Conservation (phyloP, 345 rosid genomes). For the Boechera divaricarpa region DNA sequence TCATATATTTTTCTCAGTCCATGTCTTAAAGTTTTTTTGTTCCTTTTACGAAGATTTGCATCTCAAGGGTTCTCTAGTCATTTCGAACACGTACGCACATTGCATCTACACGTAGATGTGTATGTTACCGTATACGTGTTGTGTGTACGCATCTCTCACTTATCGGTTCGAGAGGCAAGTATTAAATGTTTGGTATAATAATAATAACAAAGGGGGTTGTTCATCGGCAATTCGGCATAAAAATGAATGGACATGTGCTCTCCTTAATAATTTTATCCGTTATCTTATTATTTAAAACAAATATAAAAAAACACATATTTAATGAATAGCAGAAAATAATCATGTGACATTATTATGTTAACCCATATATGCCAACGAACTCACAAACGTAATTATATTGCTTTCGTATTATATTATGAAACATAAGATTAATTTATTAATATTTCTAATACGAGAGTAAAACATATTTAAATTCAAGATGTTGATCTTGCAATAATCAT, state of each 20-base stretch:
- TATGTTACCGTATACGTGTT: conserved; percentile 27
- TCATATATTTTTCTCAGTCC: background rate
- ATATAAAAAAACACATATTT: background rate
- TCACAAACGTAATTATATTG: conserved; percentile 2
- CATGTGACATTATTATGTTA: conserved; percentile 34
- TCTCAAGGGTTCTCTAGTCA: conserved; percentile 16
- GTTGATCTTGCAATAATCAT: too few species aligned
- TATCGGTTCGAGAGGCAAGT: conserved; percentile 24
- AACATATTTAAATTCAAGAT: too few species aligned
- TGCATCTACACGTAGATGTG: conserved; percentile 33
- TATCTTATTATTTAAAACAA: background rate
- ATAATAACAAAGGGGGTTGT: conserved; percentile 12
- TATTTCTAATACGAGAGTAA: background rate
- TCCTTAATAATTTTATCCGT: conserved; percentile 21
- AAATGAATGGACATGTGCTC: conserved; percentile 41
- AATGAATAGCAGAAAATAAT: conserved; percentile 5
- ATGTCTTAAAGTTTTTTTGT: background rate
- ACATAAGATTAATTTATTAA: background rate
- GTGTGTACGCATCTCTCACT: conserved; percentile 26
- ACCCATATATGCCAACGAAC: conserved; percentile 32
- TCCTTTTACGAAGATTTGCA: conserved; percentile 3
- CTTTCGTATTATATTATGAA: background rate
- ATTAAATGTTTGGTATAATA: conserved; percentile 35
- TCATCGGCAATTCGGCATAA: conserved; percentile 7
- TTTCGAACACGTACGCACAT: conserved; percentile 20